Conservation (phyloP, 2,329 filamentous ascomycete genomes). For the Colletotrichum sp. region DNA sequence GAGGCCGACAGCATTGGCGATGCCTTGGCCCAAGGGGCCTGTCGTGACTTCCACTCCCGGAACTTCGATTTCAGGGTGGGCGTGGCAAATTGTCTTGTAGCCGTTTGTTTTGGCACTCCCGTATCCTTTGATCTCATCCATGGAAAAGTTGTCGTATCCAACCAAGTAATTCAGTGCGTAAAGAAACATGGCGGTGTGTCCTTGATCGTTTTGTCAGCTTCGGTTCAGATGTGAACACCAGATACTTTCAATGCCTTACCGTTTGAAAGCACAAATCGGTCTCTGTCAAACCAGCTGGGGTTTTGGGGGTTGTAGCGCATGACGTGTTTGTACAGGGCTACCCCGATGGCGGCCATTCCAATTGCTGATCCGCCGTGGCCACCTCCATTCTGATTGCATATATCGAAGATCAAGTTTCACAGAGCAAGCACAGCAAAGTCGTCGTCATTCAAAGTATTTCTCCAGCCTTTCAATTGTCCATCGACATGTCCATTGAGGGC, state of each 20-base stretch:
- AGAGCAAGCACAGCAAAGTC: not conserved
- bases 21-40: constrained; percentile 59
- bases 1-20: constrained; percentile 60
- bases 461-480: not conserved
- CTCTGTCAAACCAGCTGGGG: constrained; percentile 60
- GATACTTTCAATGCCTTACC: constrained; percentile 28
- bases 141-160: constrained; percentile 54
- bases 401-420: constrained; percentile 34
- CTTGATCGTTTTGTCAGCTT: constrained; percentile 13
- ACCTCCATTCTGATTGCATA: constrained; percentile 63
- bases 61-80: constrained; percentile 59
- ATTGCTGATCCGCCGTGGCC: constrained; percentile 53
- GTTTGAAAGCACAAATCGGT: constrained; percentile 64
- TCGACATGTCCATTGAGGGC: not conserved
- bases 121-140: constrained; percentile 58
- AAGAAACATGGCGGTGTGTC: constrained; percentile 54
- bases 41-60: constrained; percentile 62
- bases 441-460: not conserved
- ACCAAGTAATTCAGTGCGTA: constrained; percentile 54
- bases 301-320: constrained; percentile 61
- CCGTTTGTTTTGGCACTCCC: constrained; percentile 32
- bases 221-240: not conserved
- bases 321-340: constrained; percentile 58
- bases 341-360: constrained; percentile 39
- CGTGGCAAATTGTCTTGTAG: constrained; percentile 43